These are phyloP conservation scores for Hypoxylon fragiforme DNA, from an alignment of 495 filamentous ascomycete genomes.

Conservation along the genomic window DNA sequence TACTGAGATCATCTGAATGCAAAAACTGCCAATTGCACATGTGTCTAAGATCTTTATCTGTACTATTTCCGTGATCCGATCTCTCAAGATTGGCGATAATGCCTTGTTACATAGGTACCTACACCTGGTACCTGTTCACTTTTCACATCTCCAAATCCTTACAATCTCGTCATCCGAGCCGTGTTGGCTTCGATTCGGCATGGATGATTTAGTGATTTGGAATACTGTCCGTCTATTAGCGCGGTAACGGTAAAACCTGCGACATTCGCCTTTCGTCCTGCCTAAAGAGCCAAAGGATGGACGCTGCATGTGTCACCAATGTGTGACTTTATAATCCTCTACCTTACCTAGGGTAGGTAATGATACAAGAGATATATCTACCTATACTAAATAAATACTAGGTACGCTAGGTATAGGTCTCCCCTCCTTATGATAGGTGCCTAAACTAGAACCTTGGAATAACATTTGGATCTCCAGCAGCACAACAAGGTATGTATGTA, in stretches of 20 bases:
- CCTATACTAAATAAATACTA: not conserved
- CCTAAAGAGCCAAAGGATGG: slow-evolving; percentile 2
- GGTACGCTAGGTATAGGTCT: too few relatives aligned
- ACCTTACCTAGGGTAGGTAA: too few relatives aligned
- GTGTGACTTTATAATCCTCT: too few relatives aligned
- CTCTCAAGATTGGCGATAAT: slow-evolving; percentile 10
- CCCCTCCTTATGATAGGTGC: slow-evolving; percentile 15
- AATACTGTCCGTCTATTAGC: not conserved
- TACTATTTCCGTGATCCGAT: slow-evolving; percentile 16
- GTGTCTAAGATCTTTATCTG: not conserved
- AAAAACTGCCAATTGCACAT: not conserved
- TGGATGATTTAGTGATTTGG: slow-evolving; percentile 2
- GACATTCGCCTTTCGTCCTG: slow-evolving; percentile 3
- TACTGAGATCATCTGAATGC: not conserved
- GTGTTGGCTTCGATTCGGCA: slow-evolving; percentile 5
- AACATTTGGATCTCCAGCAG: too few relatives aligned
- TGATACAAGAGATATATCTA: too few relatives aligned
- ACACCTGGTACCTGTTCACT: too few relatives aligned
- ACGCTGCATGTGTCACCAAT: not conserved
- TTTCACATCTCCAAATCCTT: too few relatives aligned
- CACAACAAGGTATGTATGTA: not conserved
- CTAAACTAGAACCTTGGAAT: too few relatives aligned
- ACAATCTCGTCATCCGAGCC: too few relatives aligned
- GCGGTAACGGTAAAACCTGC: not conserved
- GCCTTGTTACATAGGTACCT: slow-evolving; percentile 17